phyloP scores from a whole-genome alignment of 768 basidiomycete species.

The Termitomyces bulborhizus region DNA sequence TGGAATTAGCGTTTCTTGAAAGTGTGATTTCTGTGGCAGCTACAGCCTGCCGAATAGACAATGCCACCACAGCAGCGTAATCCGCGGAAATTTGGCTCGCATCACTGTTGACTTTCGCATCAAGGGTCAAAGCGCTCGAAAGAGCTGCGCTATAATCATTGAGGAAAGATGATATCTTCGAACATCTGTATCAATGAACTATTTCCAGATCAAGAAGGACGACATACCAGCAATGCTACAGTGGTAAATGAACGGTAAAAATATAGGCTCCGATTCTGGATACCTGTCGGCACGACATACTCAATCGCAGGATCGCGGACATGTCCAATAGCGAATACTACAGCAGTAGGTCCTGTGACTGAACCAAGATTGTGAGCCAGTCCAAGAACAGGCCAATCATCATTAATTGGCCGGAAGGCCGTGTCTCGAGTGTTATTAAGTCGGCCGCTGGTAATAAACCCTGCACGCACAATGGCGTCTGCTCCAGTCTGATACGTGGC shows the following conservation, averaged over 20 bases:
- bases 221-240: slow-evolving; percentile 25
- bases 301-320: slow-evolving; percentile 44
- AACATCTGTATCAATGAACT: background rate
- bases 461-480: slow-evolving; percentile 48
- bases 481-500: slow-evolving; percentile 54
- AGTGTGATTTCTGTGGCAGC: too few species aligned
- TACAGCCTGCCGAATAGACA: too few species aligned
- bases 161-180: slow-evolving; percentile 34
- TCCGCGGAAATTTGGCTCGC: slow-evolving; percentile 17
- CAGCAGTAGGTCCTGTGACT: slow-evolving; percentile 27
- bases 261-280: slow-evolving; percentile 36
- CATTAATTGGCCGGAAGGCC: slow-evolving; percentile 48
- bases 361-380: slow-evolving; percentile 52
- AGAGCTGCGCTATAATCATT: slow-evolving; percentile 39
- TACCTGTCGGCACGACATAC: slow-evolving; percentile 35
- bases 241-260: slow-evolving; percentile 37
- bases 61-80: too few species aligned
- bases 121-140: slow-evolving; percentile 37
- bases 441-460: slow-evolving; percentile 51
- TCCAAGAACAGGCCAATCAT: slow-evolving; percentile 61
- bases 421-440: slow-evolving; percentile 50
- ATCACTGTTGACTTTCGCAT: slow-evolving; percentile 38
- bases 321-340: slow-evolving; percentile 42
- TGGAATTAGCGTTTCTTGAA: slow-evolving; percentile 32
- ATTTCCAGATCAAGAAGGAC: background rate